Conservation (phyloP, 108 stramenopile genomes). For the Cyclotella choctawhatcheeana region DNA sequence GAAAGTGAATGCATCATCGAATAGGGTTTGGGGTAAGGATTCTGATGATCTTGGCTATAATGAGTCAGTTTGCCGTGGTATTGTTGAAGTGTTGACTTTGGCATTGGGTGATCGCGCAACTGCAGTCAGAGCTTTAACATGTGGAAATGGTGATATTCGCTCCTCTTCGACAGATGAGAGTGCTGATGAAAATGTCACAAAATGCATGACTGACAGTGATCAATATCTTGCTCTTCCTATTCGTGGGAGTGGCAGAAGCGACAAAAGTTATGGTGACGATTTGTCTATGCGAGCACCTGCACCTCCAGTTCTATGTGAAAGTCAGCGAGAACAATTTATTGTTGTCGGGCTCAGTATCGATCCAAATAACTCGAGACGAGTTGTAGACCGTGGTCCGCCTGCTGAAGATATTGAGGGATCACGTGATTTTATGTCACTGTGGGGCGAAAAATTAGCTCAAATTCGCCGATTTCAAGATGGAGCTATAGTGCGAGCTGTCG, state of each 20-base stretch:
- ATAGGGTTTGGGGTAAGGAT: constrained; percentile 45
- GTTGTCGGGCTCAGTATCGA: constrained; percentile 70
- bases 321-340: constrained; percentile 35
- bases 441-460: constrained; percentile 76
- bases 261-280: constrained; percentile 20
- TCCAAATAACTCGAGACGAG: constrained; percentile 65
- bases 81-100: constrained; percentile 54
- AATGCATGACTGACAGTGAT: constrained; percentile 43
- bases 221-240: constrained; percentile 43
- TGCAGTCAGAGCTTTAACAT: constrained; percentile 63
- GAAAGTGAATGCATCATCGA: constrained; percentile 6
- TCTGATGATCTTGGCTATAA: constrained; percentile 54
- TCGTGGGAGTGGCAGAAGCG: constrained; percentile 23
- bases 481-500: constrained; percentile 89
- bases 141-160: constrained; percentile 72
- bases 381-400: constrained; percentile 87
- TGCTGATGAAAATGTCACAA: constrained; percentile 26
- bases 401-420: constrained; percentile 65
- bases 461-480: constrained; percentile 88
- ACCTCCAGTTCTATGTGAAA: constrained; percentile 31
- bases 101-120: constrained; percentile 77
- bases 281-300: constrained; percentile 4
- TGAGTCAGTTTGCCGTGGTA: constrained; percentile 58
- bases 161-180: neutral
- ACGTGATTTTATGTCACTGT: constrained; percentile 66